Evolutionary conservation across 352 stramenopile genomes (phyloP).

Genomic region (Thraustochytrium sp.): DNA sequence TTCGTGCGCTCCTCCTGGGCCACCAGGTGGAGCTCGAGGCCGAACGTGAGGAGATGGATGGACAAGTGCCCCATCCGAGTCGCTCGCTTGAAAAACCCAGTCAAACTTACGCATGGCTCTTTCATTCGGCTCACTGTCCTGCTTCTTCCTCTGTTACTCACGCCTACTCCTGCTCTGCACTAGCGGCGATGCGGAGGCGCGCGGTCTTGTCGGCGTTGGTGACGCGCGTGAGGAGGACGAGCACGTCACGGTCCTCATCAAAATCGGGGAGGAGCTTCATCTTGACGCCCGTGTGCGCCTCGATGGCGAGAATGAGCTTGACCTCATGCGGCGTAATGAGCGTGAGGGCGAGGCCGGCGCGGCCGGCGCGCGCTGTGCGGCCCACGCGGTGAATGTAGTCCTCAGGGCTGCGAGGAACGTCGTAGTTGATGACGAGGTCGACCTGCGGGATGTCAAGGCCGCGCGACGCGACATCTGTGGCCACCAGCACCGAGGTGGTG

Average conservation of each 20-base stretch:
- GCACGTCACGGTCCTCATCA: slow-evolving; percentile 17
- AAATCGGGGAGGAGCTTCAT: slow-evolving; percentile 29
- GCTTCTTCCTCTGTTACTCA: no score
- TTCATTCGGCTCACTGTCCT: no score
- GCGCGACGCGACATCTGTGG: slow-evolving; percentile 91
- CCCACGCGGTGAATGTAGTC: slow-evolving; percentile 97
- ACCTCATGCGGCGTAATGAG: slow-evolving; percentile 45
- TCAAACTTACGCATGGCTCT: no score
- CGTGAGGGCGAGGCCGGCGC: slow-evolving; percentile 13
- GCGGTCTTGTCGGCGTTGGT: slow-evolving; percentile 8
- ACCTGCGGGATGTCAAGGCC: slow-evolving; percentile 93
- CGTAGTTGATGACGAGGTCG: slow-evolving; percentile 94
- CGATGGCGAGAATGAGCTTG: slow-evolving; percentile 31
- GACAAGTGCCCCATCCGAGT: no score
- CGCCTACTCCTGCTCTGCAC: no score
- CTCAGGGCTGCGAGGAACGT: slow-evolving; percentile 85
- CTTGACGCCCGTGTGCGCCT: slow-evolving; percentile 21
- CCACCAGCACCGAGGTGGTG: slow-evolving; percentile 83
- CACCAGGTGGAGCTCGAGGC: no score
- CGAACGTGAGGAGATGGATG: no score
- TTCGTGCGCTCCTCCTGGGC: no score
- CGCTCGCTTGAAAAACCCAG: no score
- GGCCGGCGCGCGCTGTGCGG: slow-evolving; percentile 60
- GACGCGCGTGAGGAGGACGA: slow-evolving; percentile 29
- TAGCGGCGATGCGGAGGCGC: background rate